These are phyloP conservation scores for Diaporthe sp. DNA, from an alignment of 2,329 filamentous ascomycete species.

Conservation along the genomic window DNA sequence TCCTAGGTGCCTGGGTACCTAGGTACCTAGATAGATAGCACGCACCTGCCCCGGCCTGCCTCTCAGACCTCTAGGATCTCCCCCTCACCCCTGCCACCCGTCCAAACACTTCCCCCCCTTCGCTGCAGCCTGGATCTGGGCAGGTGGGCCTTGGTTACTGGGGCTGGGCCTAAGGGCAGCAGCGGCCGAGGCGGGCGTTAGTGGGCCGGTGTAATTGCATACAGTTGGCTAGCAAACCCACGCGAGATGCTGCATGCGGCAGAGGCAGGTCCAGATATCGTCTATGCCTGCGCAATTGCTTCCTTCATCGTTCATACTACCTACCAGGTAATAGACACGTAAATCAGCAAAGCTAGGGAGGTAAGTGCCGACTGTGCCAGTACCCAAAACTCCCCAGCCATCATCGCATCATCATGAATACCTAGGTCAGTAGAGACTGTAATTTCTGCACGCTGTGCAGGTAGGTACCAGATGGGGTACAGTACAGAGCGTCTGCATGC, in stretches of 20 bases:
- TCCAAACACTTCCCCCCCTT: not conserved
- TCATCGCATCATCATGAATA: not conserved
- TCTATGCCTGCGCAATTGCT: not conserved
- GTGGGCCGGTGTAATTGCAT: not conserved
- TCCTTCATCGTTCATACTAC: not conserved
- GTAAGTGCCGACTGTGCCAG: too few species aligned
- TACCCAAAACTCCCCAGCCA: not conserved
- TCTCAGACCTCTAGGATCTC: not conserved
- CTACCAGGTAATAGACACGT: not conserved
- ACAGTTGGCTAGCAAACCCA: not conserved
- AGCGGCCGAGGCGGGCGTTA: not conserved
- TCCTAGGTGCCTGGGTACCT: not conserved
- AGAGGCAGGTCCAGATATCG: not conserved
- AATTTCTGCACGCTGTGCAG: too few species aligned
- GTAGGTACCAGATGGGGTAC: not conserved
- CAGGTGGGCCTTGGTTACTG: not conserved
- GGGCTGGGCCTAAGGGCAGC: not conserved
- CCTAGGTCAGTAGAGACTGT: too few species aligned
- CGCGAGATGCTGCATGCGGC: conserved; percentile 13
- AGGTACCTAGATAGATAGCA: not conserved
- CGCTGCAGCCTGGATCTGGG: conserved; percentile 1
- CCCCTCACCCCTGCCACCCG: not conserved
- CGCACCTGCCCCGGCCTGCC: not conserved
- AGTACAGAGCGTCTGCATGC: conserved; percentile 8
- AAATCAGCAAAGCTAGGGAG: too few species aligned